These are phyloP conservation scores for Lactarius sp. DNA, from an alignment of 768 basidiomycete species.

Conservation along the genomic window DNA sequence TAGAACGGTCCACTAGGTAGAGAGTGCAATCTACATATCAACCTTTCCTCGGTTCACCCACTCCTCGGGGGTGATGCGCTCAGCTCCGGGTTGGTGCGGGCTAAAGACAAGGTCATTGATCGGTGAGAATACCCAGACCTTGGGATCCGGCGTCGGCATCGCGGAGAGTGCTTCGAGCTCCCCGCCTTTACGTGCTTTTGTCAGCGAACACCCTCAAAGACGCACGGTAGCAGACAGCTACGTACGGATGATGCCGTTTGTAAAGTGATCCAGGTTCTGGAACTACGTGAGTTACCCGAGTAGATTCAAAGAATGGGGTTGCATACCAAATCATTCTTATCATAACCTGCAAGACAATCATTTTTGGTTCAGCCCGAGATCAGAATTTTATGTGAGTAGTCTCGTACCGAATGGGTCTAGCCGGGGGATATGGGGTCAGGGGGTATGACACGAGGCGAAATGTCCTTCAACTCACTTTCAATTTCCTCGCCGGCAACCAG, in stretches of 20 bases:
- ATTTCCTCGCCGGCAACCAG: conserved; percentile 71
- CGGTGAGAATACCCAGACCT: conserved; percentile 54
- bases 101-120: conserved; percentile 56
- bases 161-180: conserved; percentile 62
- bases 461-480: conserved; percentile 46
- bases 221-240: conserved; percentile 15
- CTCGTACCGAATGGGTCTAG: conserved; percentile 45
- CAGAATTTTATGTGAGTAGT: conserved; percentile 6
- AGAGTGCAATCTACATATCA: conserved; percentile 39
- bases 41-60: conserved; percentile 51
- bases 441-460: conserved; percentile 6
- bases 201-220: conserved; percentile 5
- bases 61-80: conserved; percentile 47
- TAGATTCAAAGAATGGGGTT: conserved; percentile 8
- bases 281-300: conserved; percentile 9
- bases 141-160: conserved; percentile 52
- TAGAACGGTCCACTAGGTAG: background rate
- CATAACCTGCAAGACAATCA: conserved; percentile 41
- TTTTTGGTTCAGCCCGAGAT: conserved; percentile 9
- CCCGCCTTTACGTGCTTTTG: conserved; percentile 37
- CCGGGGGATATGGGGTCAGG: conserved; percentile 12
- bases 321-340: conserved; percentile 65
- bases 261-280: conserved; percentile 67
- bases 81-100: conserved; percentile 31
- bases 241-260: conserved; percentile 60